Evolutionary conservation across 2,329 filamentous ascomycete species (phyloP), one percentile per base, ranked within the genome.

Genomic region (Xylaria hypoxylon): DNA sequence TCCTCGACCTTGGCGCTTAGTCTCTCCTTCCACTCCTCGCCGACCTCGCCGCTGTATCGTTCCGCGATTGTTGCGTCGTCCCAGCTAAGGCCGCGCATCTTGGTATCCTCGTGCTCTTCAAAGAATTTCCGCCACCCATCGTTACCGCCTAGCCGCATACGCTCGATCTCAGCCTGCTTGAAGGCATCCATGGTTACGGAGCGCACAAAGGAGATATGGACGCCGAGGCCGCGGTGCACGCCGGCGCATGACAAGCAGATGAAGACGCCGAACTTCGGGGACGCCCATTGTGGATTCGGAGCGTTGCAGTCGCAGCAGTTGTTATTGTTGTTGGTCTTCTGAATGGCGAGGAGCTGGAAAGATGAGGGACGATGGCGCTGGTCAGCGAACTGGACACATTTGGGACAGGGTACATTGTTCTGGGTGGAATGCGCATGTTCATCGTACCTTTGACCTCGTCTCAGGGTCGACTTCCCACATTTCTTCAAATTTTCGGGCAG

Each of bases 381-480:
- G 68, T 70, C 58, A 70, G 68, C 57, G 44, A 57, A 64, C 42
- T 59, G 56, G 55, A 57, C 47, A 31, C 38, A 51, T 57, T 33
- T 19, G 42, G 22, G 51, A 59, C 28, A 38, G 52, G 58, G 45
- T 38, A 42, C 28, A 26, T 44, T 35, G 38, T 56, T 47, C 65
- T 52, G 44, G 33, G 33, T 40, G 22, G 44, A 35, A 47, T 60
- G 57, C 60, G 53, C 28, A 45, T 62, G 57, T 51, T 53, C 47
- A 47, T 63, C 80, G 74, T 83, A 96, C 94, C 89, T 98, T 98
- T 77, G 92, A 93, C 82, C 93, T 89, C 68, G 95, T 98, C 85
- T 98, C 95, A 55, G 96, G 96, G 81, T 99, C 96, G 72, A 99
- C 94, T 84, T 99, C 96, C 96, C 96, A 99, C 92, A 97, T 95